Evolutionary conservation across 2,329 filamentous ascomycete genomes (phyloP).

Genomic region (Lasiodiplodia hormozganensis): DNA sequence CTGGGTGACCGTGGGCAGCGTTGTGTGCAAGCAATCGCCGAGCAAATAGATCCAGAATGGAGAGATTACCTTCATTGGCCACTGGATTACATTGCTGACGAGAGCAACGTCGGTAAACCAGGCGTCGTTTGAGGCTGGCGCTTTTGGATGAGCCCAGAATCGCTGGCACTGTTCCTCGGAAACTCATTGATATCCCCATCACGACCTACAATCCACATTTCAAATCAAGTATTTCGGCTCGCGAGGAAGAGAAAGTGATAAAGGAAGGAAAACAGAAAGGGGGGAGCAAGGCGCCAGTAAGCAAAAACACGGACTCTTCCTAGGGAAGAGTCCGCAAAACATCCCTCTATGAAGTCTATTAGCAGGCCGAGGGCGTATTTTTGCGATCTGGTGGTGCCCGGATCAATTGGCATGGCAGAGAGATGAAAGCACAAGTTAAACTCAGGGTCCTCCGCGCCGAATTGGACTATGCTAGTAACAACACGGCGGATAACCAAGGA

Average conservation of each 20-base stretch:
- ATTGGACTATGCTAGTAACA: background rate
- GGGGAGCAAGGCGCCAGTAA: background rate
- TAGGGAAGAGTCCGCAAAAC: background rate
- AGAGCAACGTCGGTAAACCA: constrained; percentile 16
- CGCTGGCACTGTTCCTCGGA: background rate
- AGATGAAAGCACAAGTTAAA: no score
- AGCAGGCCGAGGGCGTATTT: background rate
- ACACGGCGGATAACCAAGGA: background rate
- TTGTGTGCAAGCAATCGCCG: constrained; percentile 22
- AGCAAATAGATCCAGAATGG: constrained; percentile 26
- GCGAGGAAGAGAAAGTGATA: background rate
- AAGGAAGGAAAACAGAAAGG: background rate
- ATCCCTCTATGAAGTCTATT: background rate
- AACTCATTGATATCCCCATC: background rate
- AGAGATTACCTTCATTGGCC: constrained; percentile 27
- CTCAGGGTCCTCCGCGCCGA: background rate
- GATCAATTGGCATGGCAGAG: no score
- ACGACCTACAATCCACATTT: background rate
- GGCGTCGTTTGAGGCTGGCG: constrained; percentile 1
- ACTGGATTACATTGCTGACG: constrained; percentile 26
- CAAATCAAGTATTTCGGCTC: background rate
- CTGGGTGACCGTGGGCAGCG: constrained; percentile 42
- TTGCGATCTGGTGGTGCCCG: background rate
- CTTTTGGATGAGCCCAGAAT: background rate
- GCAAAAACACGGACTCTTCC: background rate